These are phyloP conservation scores for Mycocentrospora acerina DNA, from an alignment of 2,329 filamentous ascomycete species.

Conservation along the genomic window DNA sequence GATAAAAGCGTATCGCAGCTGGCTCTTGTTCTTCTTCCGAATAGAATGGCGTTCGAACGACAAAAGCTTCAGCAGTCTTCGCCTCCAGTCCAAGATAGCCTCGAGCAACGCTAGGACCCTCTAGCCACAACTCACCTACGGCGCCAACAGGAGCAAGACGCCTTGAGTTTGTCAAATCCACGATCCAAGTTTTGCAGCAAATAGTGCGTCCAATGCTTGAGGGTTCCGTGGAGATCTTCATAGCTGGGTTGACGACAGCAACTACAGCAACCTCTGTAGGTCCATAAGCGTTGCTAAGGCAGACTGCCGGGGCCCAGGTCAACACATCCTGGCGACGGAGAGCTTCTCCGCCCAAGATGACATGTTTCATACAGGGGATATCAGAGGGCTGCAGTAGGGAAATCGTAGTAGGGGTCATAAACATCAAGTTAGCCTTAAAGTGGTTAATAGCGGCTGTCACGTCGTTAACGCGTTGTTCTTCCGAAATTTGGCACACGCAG, in stretches of 20 bases:
- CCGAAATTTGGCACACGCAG: constrained; percentile 57
- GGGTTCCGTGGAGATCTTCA: no score
- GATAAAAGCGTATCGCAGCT: constrained; percentile 16
- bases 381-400: constrained; percentile 45
- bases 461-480: constrained; percentile 56
- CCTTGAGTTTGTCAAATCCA: constrained; percentile 12
- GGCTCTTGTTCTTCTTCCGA: constrained; percentile 1
- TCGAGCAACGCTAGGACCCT: constrained; percentile 50
- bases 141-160: constrained; percentile 32
- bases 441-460: constrained; percentile 46
- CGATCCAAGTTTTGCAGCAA: constrained; percentile 27
- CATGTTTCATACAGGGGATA: constrained; percentile 44
- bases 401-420: constrained; percentile 36
- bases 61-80: constrained; percentile 29
- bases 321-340: constrained; percentile 11
- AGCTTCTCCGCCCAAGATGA: constrained; percentile 45
- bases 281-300: no score
- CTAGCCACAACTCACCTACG: constrained; percentile 40
- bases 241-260: no score
- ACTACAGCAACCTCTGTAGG: constrained; percentile 37
- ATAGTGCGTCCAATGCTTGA: no score
- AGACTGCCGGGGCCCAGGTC: no score
- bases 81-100: constrained; percentile 25
- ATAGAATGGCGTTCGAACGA: constrained; percentile 22
- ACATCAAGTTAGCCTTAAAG: constrained; percentile 29